Evolutionary conservation across 1,284 basidiomycete species (phyloP), one percentile per base, ranked within the genome.

Genomic region (Farysia itapuensis): DNA sequence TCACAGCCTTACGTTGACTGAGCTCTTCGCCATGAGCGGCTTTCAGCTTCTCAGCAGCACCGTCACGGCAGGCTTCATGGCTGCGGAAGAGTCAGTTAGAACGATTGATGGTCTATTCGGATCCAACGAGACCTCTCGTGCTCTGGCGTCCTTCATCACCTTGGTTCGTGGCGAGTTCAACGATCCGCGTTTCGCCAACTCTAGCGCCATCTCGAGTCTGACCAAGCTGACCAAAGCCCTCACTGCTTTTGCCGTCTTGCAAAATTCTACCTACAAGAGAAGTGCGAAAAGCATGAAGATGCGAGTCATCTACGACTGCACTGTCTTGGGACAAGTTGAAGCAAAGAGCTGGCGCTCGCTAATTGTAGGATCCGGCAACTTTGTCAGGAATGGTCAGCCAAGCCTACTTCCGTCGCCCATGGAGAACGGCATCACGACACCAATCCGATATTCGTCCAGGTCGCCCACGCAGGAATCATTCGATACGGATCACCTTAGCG

Each of bases 31-130:
- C 33, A 80, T 81, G 79, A 78, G 79, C 21, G 78, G 79, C 5
- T 80, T 82, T 64, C 78, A 79, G 63, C 75, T 82, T 38, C 79
- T 51, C 4, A 40, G 42, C 8, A 36, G 41, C 30, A 41, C 43
- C 12, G 28, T 72, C 36, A 50, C 45, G 16, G 61, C 51, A 5
- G 64, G 64, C 14, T 39, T 69, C 2, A 42, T 42, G 8, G 79
- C 79, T 11, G 81, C 81, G 0, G 77, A 80, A 48, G 80, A 81
- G 51, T 79, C 78, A 2, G 81, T 82, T 15, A 74, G 78, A 7
- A 70, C 81, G 32, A 75, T 82, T 48, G 81, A 82, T 58, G 74
- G 77, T 20, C 69, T 82, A 35, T 81, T 82, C 61, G 81, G 81
- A 1, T 80, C 78, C 14, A 81, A 80, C 67, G 81, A 82, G 64